These are phyloP conservation scores for Xylariaceae sp. DNA, from an alignment of 2,329 filamentous ascomycete genomes.

Conservation along the genomic window DNA sequence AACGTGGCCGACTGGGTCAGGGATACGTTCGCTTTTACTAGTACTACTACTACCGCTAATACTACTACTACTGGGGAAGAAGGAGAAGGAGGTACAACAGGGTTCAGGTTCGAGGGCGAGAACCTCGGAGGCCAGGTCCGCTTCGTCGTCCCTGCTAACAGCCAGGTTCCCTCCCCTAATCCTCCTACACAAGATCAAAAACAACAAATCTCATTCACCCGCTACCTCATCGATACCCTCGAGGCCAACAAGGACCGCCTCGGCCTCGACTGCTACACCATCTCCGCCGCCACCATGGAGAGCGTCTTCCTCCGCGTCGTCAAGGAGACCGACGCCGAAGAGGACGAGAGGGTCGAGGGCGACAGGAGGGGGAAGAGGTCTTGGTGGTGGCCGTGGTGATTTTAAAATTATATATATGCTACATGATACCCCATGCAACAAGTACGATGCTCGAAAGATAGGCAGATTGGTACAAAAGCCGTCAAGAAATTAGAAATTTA, in stretches of 20 bases:
- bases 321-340: slow-evolving; percentile 53
- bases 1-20: slow-evolving; percentile 5
- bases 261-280: slow-evolving; percentile 60
- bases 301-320: slow-evolving; percentile 66
- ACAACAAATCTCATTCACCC: slow-evolving; percentile 21
- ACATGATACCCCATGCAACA: not conserved
- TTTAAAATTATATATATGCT: not conserved
- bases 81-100: no score
- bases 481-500: no score
- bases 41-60: no score
- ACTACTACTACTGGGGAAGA: no score
- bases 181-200: slow-evolving; percentile 11
- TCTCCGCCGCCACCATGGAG: slow-evolving; percentile 62
- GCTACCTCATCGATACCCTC: slow-evolving; percentile 38
- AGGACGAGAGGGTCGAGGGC: slow-evolving; percentile 50
- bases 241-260: slow-evolving; percentile 52
- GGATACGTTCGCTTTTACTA: slow-evolving; percentile 39
- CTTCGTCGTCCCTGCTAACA: slow-evolving; percentile 51
- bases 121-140: slow-evolving; percentile 60
- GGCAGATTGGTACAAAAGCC: no score
- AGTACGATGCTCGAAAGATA: not conserved
- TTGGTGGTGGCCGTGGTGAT: slow-evolving; percentile 18
- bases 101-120: slow-evolving; percentile 52
- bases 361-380: slow-evolving; percentile 20
- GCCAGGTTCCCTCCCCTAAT: slow-evolving; percentile 30